A percentile compares a stretch with the other conserved stretches of the same genome.
Evolutionary conservation across 2,329 filamentous ascomycete species (phyloP).

Genomic region (Ophiocordyceps camponoti-saundersi): DNA sequence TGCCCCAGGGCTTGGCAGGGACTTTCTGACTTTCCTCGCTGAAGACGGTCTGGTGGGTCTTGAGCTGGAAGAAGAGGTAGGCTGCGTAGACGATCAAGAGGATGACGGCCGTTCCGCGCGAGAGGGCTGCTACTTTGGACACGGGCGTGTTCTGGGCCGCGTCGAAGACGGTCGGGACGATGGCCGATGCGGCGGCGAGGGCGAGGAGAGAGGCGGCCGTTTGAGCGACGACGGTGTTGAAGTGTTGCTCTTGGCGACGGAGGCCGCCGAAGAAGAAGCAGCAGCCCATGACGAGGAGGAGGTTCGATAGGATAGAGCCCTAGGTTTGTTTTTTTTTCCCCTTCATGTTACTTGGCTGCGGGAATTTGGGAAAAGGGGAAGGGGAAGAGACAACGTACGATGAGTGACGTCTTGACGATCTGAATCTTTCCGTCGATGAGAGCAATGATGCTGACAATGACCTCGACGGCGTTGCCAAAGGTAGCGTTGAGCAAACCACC

Average conservation of each 20-base stretch:
- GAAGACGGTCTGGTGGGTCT: conserved; percentile 58
- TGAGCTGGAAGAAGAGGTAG: conserved; percentile 65
- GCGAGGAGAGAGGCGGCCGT: conserved; percentile 63
- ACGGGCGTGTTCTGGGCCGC: conserved; percentile 7
- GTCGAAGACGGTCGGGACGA: conserved; percentile 53
- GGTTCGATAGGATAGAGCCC: conserved; percentile 86
- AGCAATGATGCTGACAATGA: conserved; percentile 88
- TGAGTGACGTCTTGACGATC: conserved; percentile 83
- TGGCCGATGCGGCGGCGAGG: conserved; percentile 58
- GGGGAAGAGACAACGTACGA: conserved; percentile 59
- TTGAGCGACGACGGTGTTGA: conserved; percentile 62
- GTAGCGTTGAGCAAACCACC: conserved; percentile 62
- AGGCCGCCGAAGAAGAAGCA: conserved; percentile 65
- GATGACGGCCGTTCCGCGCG: conserved; percentile 60
- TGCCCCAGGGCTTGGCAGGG: not conserved
- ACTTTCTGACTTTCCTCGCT: conserved; percentile 28
- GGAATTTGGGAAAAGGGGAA: conserved; percentile 83
- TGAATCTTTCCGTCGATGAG: conserved; percentile 73
- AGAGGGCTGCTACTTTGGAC: conserved; percentile 52
- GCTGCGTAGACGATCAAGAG: conserved; percentile 58
- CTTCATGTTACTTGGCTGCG: too few species aligned
- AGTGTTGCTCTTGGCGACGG: conserved; percentile 52
- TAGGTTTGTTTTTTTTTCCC: conserved; percentile 77
- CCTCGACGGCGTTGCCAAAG: conserved; percentile 64
- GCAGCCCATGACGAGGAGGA: conserved; percentile 72